Conservation (phyloP, 805 yeast genomes). For the Candida verbasci region DNA sequence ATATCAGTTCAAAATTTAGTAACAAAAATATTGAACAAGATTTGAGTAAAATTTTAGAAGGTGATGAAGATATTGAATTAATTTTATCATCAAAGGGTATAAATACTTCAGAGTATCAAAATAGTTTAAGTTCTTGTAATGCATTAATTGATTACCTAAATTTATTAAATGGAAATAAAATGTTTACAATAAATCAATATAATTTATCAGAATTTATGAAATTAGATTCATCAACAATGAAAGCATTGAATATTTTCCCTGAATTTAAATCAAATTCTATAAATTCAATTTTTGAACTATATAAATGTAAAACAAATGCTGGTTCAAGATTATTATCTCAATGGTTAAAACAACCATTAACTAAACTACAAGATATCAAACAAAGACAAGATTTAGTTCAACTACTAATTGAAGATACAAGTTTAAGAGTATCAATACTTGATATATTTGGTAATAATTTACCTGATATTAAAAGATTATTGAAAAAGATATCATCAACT, state of each 20-base stretch:
- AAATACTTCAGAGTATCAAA: slow-evolving; percentile 36
- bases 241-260: slow-evolving; percentile 85
- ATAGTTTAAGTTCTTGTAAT: slow-evolving; percentile 59
- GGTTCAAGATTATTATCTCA: slow-evolving; percentile 85
- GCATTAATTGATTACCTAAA: slow-evolving; percentile 70
- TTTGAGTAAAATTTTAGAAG: slow-evolving; percentile 57
- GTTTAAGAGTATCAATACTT: slow-evolving; percentile 59
- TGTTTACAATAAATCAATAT: slow-evolving; percentile 58
- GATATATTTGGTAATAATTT: slow-evolving; percentile 64
- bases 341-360: slow-evolving; percentile 95
- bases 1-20: slow-evolving; percentile 56
- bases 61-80: slow-evolving; percentile 33
- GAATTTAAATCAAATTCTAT: slow-evolving; percentile 22
- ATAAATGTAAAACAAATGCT: slow-evolving; percentile 84
- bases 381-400: slow-evolving; percentile 76
- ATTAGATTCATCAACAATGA: slow-evolving; percentile 84
- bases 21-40: slow-evolving; percentile 74
- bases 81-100: slow-evolving; percentile 54
- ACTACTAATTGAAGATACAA: slow-evolving; percentile 63
- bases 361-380: slow-evolving; percentile 54
- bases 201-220: slow-evolving; percentile 80
- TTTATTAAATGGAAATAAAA: slow-evolving; percentile 53
- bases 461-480: slow-evolving; percentile 77
- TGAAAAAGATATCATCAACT: slow-evolving; percentile 53
- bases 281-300: slow-evolving; percentile 72